A percentile compares a stretch with the other conserved stretches of the same genome.
phyloP scores from a whole-genome alignment of 2,329 filamentous ascomycete genomes.

The Alternaria incomplexa region DNA sequence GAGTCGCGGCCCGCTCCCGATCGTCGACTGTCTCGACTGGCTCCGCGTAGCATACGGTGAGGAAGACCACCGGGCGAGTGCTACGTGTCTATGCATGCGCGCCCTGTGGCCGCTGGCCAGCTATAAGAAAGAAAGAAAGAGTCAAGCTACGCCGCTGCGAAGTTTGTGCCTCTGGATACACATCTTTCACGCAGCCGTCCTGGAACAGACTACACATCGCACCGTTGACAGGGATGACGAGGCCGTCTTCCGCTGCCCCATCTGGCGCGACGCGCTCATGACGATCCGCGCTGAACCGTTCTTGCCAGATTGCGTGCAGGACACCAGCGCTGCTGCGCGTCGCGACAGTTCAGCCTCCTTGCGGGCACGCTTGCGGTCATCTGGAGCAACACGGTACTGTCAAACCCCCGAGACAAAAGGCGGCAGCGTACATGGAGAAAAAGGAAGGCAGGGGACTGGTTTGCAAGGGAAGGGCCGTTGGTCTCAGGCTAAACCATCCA shows the following conservation, averaged over 20 bases:
- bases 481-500: constrained; percentile 11
- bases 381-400: background rate
- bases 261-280: constrained; percentile 15
- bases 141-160: constrained; percentile 8
- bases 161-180: constrained; percentile 7
- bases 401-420: constrained; percentile 2
- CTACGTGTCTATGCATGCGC: constrained; percentile 23
- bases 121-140: constrained; percentile 2
- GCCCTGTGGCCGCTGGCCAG: background rate
- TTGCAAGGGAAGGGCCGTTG: constrained; percentile 16
- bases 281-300: constrained; percentile 16
- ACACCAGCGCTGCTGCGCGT: background rate
- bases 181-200: constrained; percentile 4
- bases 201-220: constrained; percentile 11
- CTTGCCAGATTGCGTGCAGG: constrained; percentile 5
- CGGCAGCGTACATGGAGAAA: constrained; percentile 4
- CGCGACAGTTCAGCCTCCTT: background rate
- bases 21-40: constrained; percentile 7
- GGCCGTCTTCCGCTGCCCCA: constrained; percentile 17
- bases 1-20: constrained; percentile 14
- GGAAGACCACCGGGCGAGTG: constrained; percentile 9
- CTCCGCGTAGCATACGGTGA: constrained; percentile 11
- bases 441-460: constrained; percentile 3
- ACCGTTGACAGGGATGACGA: constrained; percentile 18
- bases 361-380: background rate